Base-by-base conservation (phyloP, 1,139 yeast species). In the Saccharomyces hybrid region DNA sequence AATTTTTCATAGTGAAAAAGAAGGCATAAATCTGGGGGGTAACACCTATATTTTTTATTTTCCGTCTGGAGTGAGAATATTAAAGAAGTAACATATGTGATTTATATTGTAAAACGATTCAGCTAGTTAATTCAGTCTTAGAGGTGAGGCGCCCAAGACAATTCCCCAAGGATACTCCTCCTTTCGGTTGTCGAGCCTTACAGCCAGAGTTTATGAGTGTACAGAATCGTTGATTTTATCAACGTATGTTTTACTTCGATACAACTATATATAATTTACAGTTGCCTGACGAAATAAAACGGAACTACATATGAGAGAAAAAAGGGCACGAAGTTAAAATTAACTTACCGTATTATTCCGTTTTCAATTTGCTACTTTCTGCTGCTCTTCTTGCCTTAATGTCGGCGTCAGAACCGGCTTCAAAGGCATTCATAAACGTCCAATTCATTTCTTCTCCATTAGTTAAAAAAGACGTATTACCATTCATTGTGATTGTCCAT, bases 381-480 rank as follows among this genome's bases (percentile, higher is more conserved):
- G 61, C 62, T n/a, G 61, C 58, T 61, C 64, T 58, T 64, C 86
- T 73, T 3, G 81, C 78, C 60, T 76, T 78, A 42, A 84, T 78
- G 67, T 86, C 93, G 54, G 84, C 91, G 56, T 83, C 86, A 1
- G 90, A 84, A 2, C 93, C 93, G 1, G 93, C 91, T 66, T 85
- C 91, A 60, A 80, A 82, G 27, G 78, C 79, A 54, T 71, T 72
- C 42, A 68, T 69, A 73, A 88, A 88, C 61, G 84, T 80, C 96
- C 96, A 88, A 67, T 86, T 86, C 93, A 89, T 87, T 70, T 88
- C 96, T 69, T 88, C 96, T n/a, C 96, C 96, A 7, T 78, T 71
- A 2, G 78, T 69, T 59, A 88, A 74, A 62, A 82, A 87, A 50
- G 78, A 82, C 27, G 88, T 79, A 60, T 81, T 79, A 19, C 96